Evolutionary conservation across 1,284 basidiomycete species (phyloP).

Genomic region (Cryptococcus jaspeensis): DNA sequence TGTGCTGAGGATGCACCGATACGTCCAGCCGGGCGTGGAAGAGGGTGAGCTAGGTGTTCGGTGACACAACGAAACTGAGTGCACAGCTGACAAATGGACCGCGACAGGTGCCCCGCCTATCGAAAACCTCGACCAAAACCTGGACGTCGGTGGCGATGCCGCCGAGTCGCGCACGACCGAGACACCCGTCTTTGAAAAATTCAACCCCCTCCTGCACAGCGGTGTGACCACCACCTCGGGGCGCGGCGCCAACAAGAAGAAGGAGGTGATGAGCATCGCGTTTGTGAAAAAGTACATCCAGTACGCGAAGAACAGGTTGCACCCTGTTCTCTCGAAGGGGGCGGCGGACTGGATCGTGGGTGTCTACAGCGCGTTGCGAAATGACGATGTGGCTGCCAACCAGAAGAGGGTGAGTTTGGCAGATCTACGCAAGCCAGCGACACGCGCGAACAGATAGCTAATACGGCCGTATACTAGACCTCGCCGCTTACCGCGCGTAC

Average conservation of each 20-base stretch:
- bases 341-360: slow-evolving; percentile 93
- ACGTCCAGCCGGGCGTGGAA: slow-evolving; percentile 92
- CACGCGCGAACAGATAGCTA: slow-evolving; percentile 5
- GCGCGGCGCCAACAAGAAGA: slow-evolving; percentile 60
- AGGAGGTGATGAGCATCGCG: slow-evolving; percentile 84
- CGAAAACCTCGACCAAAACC: slow-evolving; percentile 83
- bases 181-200: slow-evolving; percentile 89
- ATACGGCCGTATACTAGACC: slow-evolving; percentile 59
- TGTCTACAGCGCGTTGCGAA: slow-evolving; percentile 87
- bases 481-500: slow-evolving; percentile 97
- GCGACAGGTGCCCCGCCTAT: slow-evolving; percentile 64
- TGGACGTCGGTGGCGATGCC: slow-evolving; percentile 71
- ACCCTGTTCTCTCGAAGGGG: slow-evolving; percentile 84
- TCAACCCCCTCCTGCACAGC: slow-evolving; percentile 90
- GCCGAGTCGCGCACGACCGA: slow-evolving; percentile 60
- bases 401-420: slow-evolving; percentile 69
- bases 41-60: slow-evolving; percentile 62
- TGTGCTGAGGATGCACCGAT: slow-evolving; percentile 95
- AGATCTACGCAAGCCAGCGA: not conserved
- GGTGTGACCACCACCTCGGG: slow-evolving; percentile 67
- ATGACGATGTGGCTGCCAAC: slow-evolving; percentile 88
- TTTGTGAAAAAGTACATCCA: slow-evolving; percentile 99
- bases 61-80: not conserved
- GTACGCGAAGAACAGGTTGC: slow-evolving; percentile 85
- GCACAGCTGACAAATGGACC: not conserved